Base-by-base conservation (phyloP, 1,284 basidiomycete genomes). In the Flammula alnicola region DNA sequence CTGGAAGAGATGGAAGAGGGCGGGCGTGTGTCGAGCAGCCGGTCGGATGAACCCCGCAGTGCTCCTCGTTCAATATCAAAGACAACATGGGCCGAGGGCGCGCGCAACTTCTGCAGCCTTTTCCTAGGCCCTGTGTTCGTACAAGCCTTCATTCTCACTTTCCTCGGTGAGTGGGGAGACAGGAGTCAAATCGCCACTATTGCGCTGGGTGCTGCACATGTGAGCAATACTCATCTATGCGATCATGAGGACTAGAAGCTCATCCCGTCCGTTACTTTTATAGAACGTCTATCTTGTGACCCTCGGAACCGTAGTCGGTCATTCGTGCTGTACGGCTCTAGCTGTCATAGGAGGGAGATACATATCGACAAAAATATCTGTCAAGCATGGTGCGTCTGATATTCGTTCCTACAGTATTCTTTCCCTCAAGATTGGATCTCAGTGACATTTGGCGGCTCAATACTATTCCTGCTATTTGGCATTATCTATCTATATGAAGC, bases 121-220 rank as follows among this genome's bases (percentile, higher is more conserved):
- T 74, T 95, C 57, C 77, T 98, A 14, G 93, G 89, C 1, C 97
- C 96, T 0, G 91, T 97, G 1, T 98, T 98, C 62, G 94, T 96
- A 2, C 95, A 99, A 70, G 86, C 94, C 0, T 99, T 99, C 61
- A 75, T 96, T 30, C 77, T 99, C 49, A 98, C 96, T 0, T 99
- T 99, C 71, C 77, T 99, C 9, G 97, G 95, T 17, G 96, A 99
- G 70, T 99, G 96, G 96, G 97, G 96, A 1, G 97, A 99, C 71
- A 76, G 96, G 36, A 95, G 91, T 64, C 97, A 99, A 73, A 96
- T 99, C 60, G 91, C 97, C 0, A 99, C 96, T 0, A 98, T 99
- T 58, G 95, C 94, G 2, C 78, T 99, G 40, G 97, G 91, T 1
- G 95, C 96, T 27, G 93, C 96, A 19, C 93, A 98, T 75, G 95